Evolutionary conservation across 2,329 filamentous ascomycete species (phyloP), one percentile per base, ranked within the genome.

Genomic region (Ophioceras dolichostomum): DNA sequence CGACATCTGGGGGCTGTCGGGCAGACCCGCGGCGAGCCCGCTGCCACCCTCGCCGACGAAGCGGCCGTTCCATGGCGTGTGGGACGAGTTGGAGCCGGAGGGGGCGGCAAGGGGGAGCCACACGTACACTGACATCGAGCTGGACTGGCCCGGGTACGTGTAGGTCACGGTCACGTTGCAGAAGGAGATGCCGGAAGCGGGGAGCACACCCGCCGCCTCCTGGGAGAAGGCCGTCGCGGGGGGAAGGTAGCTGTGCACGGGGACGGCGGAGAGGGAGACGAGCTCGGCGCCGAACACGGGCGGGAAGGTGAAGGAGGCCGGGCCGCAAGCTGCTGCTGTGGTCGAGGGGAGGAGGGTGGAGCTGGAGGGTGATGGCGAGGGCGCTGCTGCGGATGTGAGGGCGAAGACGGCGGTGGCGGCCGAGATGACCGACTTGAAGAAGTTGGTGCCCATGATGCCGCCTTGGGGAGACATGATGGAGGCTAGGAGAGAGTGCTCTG

Each of bases 111-210:
- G 29, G 10, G 59, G 48, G 46, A 56, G 41, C 56, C 56, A 47
- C 44, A 55, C 39, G 49, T 53, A 41, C 3, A 57, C 46, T 21
- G 51, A 49, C 30, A 61, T 49, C 3, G 34, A 44, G 40, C 60
- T 57, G 32, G 47, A 46, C 40, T 51, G 48, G 14, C 52, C 54
- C 14, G 52, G 49, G 47, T 61, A 57, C 4, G 52, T 57, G 46
- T 60, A 59, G 31, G 51, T 49, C 21, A 62, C 46, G 7, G 54
- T 60, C 38, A 62, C 55, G 34, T 61, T 59, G 50, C 59, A 62
- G 47, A 54, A 52, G 16, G 17, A 38, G 38, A 29, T 21, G 22
- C 22, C 22, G 8, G 22, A 26, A 7, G 22, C 22, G 7, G 22
- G 22, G 8, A 26, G 22, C 8, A 12, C 22, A 8, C 22, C 22